These are phyloP conservation scores for Candida sanyaensis DNA, from an alignment of 1,139 yeast species.

Conservation along the genomic window DNA sequence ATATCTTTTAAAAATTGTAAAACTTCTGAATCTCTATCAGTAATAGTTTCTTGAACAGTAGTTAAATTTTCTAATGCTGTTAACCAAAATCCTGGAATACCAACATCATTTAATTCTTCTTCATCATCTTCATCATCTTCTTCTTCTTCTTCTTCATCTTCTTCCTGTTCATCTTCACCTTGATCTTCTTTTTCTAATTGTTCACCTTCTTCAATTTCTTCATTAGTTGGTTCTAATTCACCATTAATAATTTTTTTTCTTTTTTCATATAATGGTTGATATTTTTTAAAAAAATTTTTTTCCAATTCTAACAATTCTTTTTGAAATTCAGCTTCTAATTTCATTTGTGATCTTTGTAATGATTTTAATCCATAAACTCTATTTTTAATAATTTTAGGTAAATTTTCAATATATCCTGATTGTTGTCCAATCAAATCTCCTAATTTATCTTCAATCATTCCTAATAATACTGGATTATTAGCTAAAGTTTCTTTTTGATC, in stretches of 20 bases:
- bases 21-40: constrained; percentile 90
- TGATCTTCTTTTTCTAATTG: constrained; percentile 57
- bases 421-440: constrained; percentile 83
- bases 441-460: constrained; percentile 89
- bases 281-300: constrained; percentile 71
- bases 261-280: constrained; percentile 74
- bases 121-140: constrained; percentile 46
- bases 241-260: constrained; percentile 78
- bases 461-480: constrained; percentile 74
- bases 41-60: constrained; percentile 79
- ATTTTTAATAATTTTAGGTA: constrained; percentile 75
- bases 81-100: constrained; percentile 96
- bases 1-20: constrained; percentile 69
- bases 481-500: constrained; percentile 53
- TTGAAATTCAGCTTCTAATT: constrained; percentile 89
- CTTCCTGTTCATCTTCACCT: constrained; percentile 38
- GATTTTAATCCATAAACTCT: constrained; percentile 83
- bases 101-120: constrained; percentile 48
- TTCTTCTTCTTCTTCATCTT: constrained; percentile 41
- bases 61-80: constrained; percentile 90
- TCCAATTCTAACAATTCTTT: constrained; percentile 86
- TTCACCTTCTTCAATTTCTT: constrained; percentile 78
- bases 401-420: constrained; percentile 79
- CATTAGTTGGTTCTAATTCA: constrained; percentile 70
- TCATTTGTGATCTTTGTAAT: constrained; percentile 79